Evolutionary conservation across 2,329 filamentous ascomycete species (phyloP), one percentile per base, ranked within the genome.

Genomic region (Teratosphaeria nubilosa): DNA sequence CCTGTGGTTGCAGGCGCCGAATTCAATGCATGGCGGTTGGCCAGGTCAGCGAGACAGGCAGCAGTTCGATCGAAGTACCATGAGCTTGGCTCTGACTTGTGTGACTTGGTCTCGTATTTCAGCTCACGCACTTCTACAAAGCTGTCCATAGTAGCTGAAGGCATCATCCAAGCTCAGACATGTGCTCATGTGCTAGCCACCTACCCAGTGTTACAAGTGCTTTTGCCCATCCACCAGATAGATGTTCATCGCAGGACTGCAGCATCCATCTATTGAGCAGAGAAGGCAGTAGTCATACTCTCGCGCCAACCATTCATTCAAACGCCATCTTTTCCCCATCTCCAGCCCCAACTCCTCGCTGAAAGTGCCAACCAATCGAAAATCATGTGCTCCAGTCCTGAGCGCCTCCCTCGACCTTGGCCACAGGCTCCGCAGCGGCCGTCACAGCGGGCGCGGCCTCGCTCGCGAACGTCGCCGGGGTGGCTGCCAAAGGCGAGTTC

Each of bases 401-500:
- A 41, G 34, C 34, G 16, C 9, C 51, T 30, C n/a, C 30, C 6
- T 53, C 51, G 14, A n/a, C 51, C 51, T 53, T 53, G 14, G 51
- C 51, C 25, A 30, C 51, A 5, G 51, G 25, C 25, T 53, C 51
- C 25, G 25, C 30, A 30, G 51, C 51, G 7, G 51, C 56, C 3
- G 51, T 53, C 30, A 53, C 31, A 2, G 50, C 50, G 27, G 54
- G 22, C 4, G 52, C 51, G 4, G 56, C 24, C 50, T 59, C 45
- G 25, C 32, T 54, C 13, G 51, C 27, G 51, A 62, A 60, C 7
- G 61, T 55, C 34, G 56, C 54, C 13, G 61, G 58, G 5, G 58
- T 53, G 20, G 56, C 56, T 6, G 57, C 54, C 1, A 63, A 58
- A 11, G 61, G 61, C n/a, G 61, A 63, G 53, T 58, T 53, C 14